Percentiles rank a stretch among this genome's conserved stretches.
Evolutionary conservation across 1,284 basidiomycete genomes (phyloP).

Genomic region (Mycena citricolor): DNA sequence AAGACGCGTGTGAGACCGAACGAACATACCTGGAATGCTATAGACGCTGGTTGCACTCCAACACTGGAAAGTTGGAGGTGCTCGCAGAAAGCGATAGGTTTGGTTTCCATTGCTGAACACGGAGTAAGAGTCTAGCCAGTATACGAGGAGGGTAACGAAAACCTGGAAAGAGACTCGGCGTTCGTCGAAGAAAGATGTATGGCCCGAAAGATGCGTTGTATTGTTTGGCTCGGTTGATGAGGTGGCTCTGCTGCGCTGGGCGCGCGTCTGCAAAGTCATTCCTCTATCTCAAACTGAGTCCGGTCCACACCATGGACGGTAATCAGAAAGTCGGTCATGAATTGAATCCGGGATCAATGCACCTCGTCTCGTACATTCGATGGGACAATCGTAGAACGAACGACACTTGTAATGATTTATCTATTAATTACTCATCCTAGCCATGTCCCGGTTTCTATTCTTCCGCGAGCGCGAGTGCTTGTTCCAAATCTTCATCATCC

Average conservation of each 20-base stretch:
- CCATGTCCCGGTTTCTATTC: conserved; percentile 36
- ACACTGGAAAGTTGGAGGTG: conserved; percentile 93
- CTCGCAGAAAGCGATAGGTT: conserved; percentile 83
- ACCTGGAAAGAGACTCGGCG: conserved; percentile 21
- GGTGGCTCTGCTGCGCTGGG: no score
- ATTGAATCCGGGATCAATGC: no score
- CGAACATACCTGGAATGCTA: conserved; percentile 87
- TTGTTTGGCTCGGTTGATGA: conserved; percentile 1
- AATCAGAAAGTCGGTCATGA: no score
- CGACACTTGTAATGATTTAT: conserved; percentile 2
- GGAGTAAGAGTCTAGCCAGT: background rate
- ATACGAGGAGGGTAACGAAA: background rate
- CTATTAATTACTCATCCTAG: conserved; percentile 2
- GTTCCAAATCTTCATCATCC: conserved; percentile 71
- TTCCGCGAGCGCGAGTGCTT: conserved; percentile 62
- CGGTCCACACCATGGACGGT: no score
- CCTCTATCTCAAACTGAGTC: no score
- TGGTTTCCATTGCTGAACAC: conserved; percentile 46
- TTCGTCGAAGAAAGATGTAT: conserved; percentile 16
- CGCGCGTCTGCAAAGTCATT: no score
- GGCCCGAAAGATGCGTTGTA: conserved; percentile 9
- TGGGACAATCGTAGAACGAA: no score
- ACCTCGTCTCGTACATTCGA: no score
- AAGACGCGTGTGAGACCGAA: conserved; percentile 30
- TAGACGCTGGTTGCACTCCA: conserved; percentile 94